These are phyloP conservation scores for Vitis riparia DNA, from an alignment of 164 flowering plant genomes.

Conservation along the genomic window DNA sequence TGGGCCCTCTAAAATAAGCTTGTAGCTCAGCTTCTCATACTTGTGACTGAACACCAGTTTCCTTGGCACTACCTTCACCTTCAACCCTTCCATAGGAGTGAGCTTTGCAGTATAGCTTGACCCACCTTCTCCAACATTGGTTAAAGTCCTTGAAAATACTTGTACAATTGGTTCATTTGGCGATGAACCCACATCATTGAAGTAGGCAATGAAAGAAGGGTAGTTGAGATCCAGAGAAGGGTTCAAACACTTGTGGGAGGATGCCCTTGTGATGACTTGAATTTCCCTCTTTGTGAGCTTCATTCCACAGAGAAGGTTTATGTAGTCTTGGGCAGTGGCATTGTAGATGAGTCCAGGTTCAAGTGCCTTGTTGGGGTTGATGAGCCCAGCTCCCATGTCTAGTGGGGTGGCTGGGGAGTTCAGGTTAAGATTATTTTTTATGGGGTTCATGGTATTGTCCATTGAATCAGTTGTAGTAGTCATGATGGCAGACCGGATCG, in stretches of 20 bases:
- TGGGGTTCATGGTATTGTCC: slow-evolving; percentile 19
- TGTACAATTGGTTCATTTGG: neutral
- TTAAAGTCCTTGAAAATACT: slow-evolving; percentile 34
- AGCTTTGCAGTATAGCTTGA: slow-evolving; percentile 26
- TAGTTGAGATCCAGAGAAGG: slow-evolving; percentile 34
- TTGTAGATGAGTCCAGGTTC: slow-evolving; percentile 57
- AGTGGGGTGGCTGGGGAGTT: slow-evolving; percentile 26
- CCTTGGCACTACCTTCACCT: slow-evolving; percentile 25
- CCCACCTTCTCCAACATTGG: slow-evolving; percentile 34
- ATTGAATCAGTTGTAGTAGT: slow-evolving; percentile 16
- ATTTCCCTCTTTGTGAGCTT: slow-evolving; percentile 29
- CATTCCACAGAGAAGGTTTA: slow-evolving; percentile 42
- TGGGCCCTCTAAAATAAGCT: slow-evolving; percentile 21
- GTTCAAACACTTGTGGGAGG: slow-evolving; percentile 16
- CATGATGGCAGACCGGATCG: slow-evolving; percentile 37
- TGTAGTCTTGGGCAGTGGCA: slow-evolving; percentile 30
- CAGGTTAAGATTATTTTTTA: neutral
- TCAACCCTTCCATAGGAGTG: slow-evolving; percentile 14
- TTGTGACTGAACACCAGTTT: slow-evolving; percentile 26
- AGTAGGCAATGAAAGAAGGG: slow-evolving; percentile 46
- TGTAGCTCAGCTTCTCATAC: slow-evolving; percentile 34
- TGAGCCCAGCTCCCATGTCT: slow-evolving; percentile 44
- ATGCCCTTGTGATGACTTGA: slow-evolving; percentile 19
- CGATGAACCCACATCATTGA: slow-evolving; percentile 4
- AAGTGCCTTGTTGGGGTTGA: slow-evolving; percentile 41